Evolutionary conservation across 306 rosid species (phyloP), one percentile per base, ranked within the genome.

Genomic region (Vachellia pachyceras): DNA sequence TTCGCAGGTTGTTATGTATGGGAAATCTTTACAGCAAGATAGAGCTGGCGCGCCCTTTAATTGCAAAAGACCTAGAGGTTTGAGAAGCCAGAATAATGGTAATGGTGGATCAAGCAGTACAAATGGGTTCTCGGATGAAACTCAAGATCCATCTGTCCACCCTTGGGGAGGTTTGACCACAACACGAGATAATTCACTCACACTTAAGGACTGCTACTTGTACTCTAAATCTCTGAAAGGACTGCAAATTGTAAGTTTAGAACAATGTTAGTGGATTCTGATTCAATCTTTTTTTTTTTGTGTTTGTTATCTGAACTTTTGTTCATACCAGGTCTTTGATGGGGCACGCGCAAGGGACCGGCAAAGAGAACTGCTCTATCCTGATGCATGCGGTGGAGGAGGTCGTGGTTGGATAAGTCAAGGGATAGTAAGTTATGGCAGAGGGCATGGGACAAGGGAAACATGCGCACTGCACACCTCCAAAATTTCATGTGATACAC

Each of bases 371-470:
- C 79, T 93, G 79, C 99, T 96, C 61, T 96, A 96, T 88, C 99
- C 99, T 11, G 99, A 96, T 92, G 99, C 99, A 10, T 96, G 99
- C 75, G 99, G 99, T 64, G 99, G 97, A 68, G 97, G 94, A 86
- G 97, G 98, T 80, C 97, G 99, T 75, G 99, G 99, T 72, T 96
- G 99, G 99, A 96, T 96, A 78, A 96, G 97, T 89, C 99, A 96
- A 92, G 98, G 99, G 79, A 84, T 92, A 68, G 91, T 81, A 13
- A 84, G 91, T 79, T 92, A 89, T 76, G 98, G 98, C 52, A 93
- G 98, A 90, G 99, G 98, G 52, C 99, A 93, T 68, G 99, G 98
- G 63, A 90, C 91, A 67, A 90, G 99, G 87, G 99, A 96, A 88
- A 91, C 98, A 29, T 96, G 99, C 74, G 99, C 99, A 44, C 82